phyloP scores from a whole-genome alignment of 2,329 filamentous ascomycete genomes.

The Madurella mycetomatis region DNA sequence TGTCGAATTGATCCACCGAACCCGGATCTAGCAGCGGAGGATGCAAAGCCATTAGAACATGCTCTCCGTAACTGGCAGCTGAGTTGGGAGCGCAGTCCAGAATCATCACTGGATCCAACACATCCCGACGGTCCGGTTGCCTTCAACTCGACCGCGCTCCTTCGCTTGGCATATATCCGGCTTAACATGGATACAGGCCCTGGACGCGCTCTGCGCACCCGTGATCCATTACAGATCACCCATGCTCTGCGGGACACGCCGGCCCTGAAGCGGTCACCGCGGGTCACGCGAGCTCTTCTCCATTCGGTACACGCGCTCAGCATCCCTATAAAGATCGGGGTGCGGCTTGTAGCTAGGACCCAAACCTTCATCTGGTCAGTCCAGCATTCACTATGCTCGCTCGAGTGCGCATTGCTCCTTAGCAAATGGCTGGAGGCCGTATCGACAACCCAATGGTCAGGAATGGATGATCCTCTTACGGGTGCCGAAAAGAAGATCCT shows the following conservation, averaged over 20 bases:
- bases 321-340: slow-evolving; percentile 49
- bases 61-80: slow-evolving; percentile 48
- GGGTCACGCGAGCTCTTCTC: slow-evolving; percentile 45
- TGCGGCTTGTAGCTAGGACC: slow-evolving; percentile 48
- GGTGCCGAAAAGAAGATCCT: slow-evolving; percentile 13
- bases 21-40: slow-evolving; percentile 39
- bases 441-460: neutral
- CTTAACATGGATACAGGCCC: slow-evolving; percentile 40
- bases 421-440: slow-evolving; percentile 37
- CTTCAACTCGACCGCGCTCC: slow-evolving; percentile 40
- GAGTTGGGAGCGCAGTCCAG: slow-evolving; percentile 48
- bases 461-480: neutral
- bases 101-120: slow-evolving; percentile 50
- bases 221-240: slow-evolving; percentile 43
- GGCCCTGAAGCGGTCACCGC: slow-evolving; percentile 38
- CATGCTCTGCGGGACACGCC: slow-evolving; percentile 40
- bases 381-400: slow-evolving; percentile 49
- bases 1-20: slow-evolving; percentile 9
- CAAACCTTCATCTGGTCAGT: slow-evolving; percentile 54
- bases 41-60: slow-evolving; percentile 40
- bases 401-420: slow-evolving; percentile 47
- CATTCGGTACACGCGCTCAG: slow-evolving; percentile 52
- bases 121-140: slow-evolving; percentile 49
- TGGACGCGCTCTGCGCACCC: slow-evolving; percentile 42
- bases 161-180: slow-evolving; percentile 30